phyloP scores from a whole-genome alignment of 2,329 filamentous ascomycete species.

The Paracamarosporium sp. region DNA sequence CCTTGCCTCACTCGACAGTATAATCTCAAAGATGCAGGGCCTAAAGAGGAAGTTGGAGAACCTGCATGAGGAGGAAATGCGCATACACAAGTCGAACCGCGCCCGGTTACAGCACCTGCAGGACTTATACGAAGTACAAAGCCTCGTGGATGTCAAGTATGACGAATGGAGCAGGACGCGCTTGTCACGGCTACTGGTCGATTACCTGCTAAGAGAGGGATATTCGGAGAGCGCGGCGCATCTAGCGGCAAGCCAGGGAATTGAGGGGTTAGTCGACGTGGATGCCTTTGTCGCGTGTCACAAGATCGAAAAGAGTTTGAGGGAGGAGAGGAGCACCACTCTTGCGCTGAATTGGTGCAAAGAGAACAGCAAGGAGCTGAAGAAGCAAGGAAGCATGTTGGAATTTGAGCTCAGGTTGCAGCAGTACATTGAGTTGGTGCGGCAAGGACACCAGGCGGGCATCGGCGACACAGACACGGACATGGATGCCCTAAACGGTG shows the following conservation, averaged over 20 bases:
- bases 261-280: slow-evolving; percentile 84
- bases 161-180: slow-evolving; percentile 85
- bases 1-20: slow-evolving; percentile 81
- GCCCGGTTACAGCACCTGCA: slow-evolving; percentile 82
- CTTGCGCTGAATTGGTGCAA: slow-evolving; percentile 89
- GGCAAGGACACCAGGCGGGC: slow-evolving; percentile 57
- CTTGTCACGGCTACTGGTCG: slow-evolving; percentile 85
- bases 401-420: slow-evolving; percentile 94
- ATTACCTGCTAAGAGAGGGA: slow-evolving; percentile 86
- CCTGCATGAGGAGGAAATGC: slow-evolving; percentile 79
- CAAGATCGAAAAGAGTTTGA: slow-evolving; percentile 75
- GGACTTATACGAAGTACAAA: slow-evolving; percentile 79
- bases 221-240: slow-evolving; percentile 79
- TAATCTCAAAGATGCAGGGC: slow-evolving; percentile 83
- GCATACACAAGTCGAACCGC: slow-evolving; percentile 75
- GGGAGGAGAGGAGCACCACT: slow-evolving; percentile 68
- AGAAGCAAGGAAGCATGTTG: slow-evolving; percentile 85
- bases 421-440: slow-evolving; percentile 91
- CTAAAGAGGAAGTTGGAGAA: slow-evolving; percentile 85
- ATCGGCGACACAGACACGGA: slow-evolving; percentile 30
- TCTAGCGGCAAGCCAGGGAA: slow-evolving; percentile 76
- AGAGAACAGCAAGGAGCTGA: slow-evolving; percentile 90
- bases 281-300: slow-evolving; percentile 86
- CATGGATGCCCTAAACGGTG: slow-evolving; percentile 67
- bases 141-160: slow-evolving; percentile 89